These are phyloP conservation scores for Murraya koenigii DNA, from an alignment of 345 rosid genomes.

Conservation along the genomic window DNA sequence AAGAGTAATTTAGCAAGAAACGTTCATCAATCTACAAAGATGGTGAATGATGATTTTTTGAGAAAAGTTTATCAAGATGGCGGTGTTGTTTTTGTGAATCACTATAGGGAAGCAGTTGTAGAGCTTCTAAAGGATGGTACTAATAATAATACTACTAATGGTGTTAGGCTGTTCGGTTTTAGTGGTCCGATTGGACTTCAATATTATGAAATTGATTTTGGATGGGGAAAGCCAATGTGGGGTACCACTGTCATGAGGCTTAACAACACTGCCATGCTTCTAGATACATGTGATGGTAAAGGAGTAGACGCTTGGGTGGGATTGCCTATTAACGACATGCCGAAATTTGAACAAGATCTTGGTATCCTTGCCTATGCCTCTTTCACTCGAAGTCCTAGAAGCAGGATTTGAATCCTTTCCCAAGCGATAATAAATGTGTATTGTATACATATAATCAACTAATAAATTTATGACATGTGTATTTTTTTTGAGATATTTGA, in stretches of 20 bases:
- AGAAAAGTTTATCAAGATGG: not conserved
- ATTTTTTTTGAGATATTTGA: too few relatives aligned
- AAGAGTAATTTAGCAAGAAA: not conserved
- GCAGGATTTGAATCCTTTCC: not conserved
- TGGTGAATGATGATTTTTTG: not conserved
- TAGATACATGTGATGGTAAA: slow-evolving; percentile 14
- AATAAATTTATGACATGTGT: too few relatives aligned
- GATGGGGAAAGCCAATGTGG: slow-evolving; percentile 15
- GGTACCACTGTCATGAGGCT: slow-evolving; percentile 1
- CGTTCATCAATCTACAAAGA: not conserved
- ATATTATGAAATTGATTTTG: slow-evolving; percentile 27
- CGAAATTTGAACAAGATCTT: not conserved
- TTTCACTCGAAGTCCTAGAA: not conserved
- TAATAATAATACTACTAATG: too few relatives aligned
- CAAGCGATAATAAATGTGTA: too few relatives aligned
- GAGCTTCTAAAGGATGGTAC: not conserved
- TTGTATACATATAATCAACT: too few relatives aligned
- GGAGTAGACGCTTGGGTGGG: not conserved
- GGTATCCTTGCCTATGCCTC: not conserved
- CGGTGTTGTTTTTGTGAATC: not conserved
- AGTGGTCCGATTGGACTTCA: slow-evolving; percentile 25
- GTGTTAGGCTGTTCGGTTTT: not conserved
- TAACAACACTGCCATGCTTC: slow-evolving; percentile 7
- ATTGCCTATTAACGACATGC: not conserved
- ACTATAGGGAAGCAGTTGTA: not conserved